Evolutionary conservation across 2,329 filamentous ascomycete genomes (phyloP), one percentile per base, ranked within the genome.

Genomic region (Diaporthe aspalathi): DNA sequence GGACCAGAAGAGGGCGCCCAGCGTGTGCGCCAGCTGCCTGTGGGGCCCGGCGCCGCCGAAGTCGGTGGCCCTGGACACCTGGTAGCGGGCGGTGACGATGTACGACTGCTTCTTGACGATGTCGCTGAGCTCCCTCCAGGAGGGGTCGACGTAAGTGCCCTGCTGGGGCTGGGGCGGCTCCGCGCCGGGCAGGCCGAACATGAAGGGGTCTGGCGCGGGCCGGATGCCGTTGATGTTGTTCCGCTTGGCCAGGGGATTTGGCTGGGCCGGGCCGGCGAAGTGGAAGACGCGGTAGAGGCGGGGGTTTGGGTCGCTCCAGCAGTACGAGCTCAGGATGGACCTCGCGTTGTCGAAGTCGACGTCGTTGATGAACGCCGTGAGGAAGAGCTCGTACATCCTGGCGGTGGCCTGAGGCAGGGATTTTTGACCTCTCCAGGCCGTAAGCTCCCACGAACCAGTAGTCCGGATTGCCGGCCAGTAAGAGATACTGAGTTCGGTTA

Each of bases 371-470:
- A 85, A 77, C 12, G 87, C 84, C 5, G 88, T 87, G 70, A 91
- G 83, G 75, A 90, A 90, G 22, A 91, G 80, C 78, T 91, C 88
- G 76, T 89, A 86, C 88, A 90, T 90, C 53, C n/a, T 45, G 22
- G 16, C 65, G 43, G 38, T 11, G 40, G 50, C 52, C 43, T 17
- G 3, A 22, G 49, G 20, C 20, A 50, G 43, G 5, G 14, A 5
- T 11, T 12, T 32, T 7, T 57, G 65, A 43, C 32, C 49, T 29
- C 38, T 35, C 14, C 32, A 47, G 49, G 65, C 65, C 65, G 8
- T 4, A 1, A 29, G 49, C 5, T 14, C 17, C 43, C 60, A 65
- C 17, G 11, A 16, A 14, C 20, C 35, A 2, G 17, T 35, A 22
- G n/a, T 29, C 57, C 35, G 45, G 40, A 17, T 24, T 17, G 27